Base-by-base conservation (phyloP, 2,329 filamentous ascomycete species). In the Aspergillus piperis region DNA sequence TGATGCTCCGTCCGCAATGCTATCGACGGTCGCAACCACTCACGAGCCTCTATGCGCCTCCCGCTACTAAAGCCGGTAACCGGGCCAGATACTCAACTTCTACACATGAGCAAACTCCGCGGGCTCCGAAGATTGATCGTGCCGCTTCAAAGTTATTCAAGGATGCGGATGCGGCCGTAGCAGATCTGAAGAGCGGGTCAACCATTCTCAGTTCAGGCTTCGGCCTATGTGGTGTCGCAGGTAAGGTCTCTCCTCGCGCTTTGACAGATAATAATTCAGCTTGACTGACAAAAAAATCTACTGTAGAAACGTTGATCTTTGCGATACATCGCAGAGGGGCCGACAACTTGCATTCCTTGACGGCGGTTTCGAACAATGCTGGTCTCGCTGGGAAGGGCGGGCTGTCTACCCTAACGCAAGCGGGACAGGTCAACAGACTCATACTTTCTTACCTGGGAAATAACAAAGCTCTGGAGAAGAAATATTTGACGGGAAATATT, bases 351-450 rank as follows among this genome's bases (percentile, higher is more conserved):
- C 81, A 78, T 50, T 78, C 86, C 1, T 81, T 94, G 30, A 92
- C 89, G 0, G 90, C 89, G 19, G 88, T 93, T 2, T 92, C 90
- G 54, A 94, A 94, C 72, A 94, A 94, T 71, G 90, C 90, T 7
- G 90, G 90, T 25, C 82, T 87, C 30, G 86, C 89, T 41, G 86
- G 87, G 27, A 85, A 83, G 54, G 85, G 87, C 4, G 90, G 90
- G 1, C 79, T 94, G 15, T 86, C 89, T 1, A 83, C 86, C 8
- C 82, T 93, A 30, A 85, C 89, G 0, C 83, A 86, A 57, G 85
- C 86, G 0, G 89, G 89, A 11, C 90, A 92, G 69, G 81, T 94
- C 41, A 82, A 85, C 62, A 86, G 89, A 60, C 85, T 93, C 73
- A 87, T 92, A 62, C 81, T 91, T 21, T 91, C 88, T 5, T 93